Percentiles rank a stretch among this genome's conserved stretches.
Evolutionary conservation across 495 filamentous ascomycete species (phyloP).

Genomic region (Penicillium arizonense): DNA sequence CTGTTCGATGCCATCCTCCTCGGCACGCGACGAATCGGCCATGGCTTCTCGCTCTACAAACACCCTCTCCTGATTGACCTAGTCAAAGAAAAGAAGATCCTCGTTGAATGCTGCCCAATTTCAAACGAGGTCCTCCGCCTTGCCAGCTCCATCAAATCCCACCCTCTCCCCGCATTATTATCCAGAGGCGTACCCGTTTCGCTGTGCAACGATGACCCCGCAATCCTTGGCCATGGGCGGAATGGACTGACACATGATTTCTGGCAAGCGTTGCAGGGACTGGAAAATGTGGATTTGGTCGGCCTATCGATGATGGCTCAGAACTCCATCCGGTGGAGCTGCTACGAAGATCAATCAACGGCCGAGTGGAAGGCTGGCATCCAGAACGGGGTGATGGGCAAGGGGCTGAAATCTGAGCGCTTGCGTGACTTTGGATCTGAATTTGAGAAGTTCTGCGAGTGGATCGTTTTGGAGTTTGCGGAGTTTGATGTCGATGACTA

Average conservation of each 20-base stretch:
- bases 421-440: constrained; percentile 73
- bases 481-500: constrained; percentile 50
- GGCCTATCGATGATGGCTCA: constrained; percentile 78
- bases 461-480: constrained; percentile 81
- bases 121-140: constrained; percentile 82
- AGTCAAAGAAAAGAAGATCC: constrained; percentile 81
- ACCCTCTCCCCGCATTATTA: constrained; percentile 80
- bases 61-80: constrained; percentile 87
- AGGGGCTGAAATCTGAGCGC: constrained; percentile 65
- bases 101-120: constrained; percentile 84
- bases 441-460: constrained; percentile 91
- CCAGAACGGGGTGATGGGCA: constrained; percentile 70
- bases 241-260: constrained; percentile 84
- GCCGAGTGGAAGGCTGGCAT: constrained; percentile 71
- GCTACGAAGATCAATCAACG: constrained; percentile 72
- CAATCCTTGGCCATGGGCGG: constrained; percentile 71
- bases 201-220: constrained; percentile 84
- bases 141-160: constrained; percentile 69
- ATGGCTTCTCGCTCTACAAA: constrained; percentile 84
- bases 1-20: constrained; percentile 88
- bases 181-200: constrained; percentile 68
- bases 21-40: constrained; percentile 83
- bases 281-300: constrained; percentile 75
- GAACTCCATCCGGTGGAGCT: constrained; percentile 88
- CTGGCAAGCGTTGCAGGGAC: constrained; percentile 86